These are phyloP conservation scores for Trichoderma sp. DNA, from an alignment of 2,329 filamentous ascomycete species.

Conservation along the genomic window DNA sequence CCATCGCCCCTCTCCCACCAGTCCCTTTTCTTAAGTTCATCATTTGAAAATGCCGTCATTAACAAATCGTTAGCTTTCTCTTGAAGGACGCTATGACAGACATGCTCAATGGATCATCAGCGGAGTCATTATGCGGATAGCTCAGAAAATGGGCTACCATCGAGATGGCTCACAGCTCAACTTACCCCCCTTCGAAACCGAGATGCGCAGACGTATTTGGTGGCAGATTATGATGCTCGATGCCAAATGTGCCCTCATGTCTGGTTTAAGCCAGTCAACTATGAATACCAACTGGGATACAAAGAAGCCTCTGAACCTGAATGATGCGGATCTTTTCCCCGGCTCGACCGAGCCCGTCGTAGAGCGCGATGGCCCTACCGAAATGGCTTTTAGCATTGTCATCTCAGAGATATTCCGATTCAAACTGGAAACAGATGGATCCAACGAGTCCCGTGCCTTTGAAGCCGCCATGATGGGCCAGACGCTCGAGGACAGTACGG, in stretches of 20 bases:
- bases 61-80: constrained; percentile 43
- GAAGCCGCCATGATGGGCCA: constrained; percentile 50
- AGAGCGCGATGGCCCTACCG: constrained; percentile 54
- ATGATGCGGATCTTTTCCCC: constrained; percentile 57
- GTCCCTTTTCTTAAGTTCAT: neutral
- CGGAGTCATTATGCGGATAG: constrained; percentile 59
- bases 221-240: constrained; percentile 61
- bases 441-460: constrained; percentile 43
- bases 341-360: constrained; percentile 49
- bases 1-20: neutral
- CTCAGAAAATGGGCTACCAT: constrained; percentile 65
- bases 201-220: constrained; percentile 67
- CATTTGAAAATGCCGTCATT: neutral
- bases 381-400: constrained; percentile 57
- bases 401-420: constrained; percentile 50
- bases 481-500: constrained; percentile 33
- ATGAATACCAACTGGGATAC: constrained; percentile 55
- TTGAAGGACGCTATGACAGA: constrained; percentile 56
- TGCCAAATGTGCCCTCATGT: constrained; percentile 54
- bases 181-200: constrained; percentile 60
- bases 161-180: constrained; percentile 56
- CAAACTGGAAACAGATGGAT: constrained; percentile 43
- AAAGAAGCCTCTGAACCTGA: constrained; percentile 54
- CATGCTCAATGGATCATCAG: constrained; percentile 60
- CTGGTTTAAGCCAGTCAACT: constrained; percentile 53